Percentiles rank a stretch among this genome's conserved stretches.
Evolutionary conservation across 306 rosid species (phyloP).

Genomic region (Gastrolobium bilobum): DNA sequence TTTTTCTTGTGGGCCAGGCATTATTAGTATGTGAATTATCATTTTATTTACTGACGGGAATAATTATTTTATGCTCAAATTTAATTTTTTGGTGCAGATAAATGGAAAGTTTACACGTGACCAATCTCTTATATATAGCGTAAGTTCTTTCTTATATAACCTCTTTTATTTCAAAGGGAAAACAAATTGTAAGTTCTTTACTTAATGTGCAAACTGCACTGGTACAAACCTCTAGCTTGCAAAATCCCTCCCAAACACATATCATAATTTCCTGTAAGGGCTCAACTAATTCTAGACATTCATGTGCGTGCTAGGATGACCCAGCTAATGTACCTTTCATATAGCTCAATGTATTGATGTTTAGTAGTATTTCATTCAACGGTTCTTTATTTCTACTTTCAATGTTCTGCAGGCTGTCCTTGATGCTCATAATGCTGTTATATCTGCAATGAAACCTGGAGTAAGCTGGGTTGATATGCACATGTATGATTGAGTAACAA

Average conservation of each 20-base stretch:
- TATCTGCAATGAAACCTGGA: slow-evolving; percentile 85
- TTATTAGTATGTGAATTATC: not conserved
- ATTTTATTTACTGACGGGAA: slow-evolving; percentile 18
- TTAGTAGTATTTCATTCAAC: slow-evolving; percentile 33
- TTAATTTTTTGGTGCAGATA: slow-evolving; percentile 65
- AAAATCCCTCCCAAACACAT: slow-evolving; percentile 25
- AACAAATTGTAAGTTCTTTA: slow-evolving; percentile 13
- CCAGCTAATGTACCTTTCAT: slow-evolving; percentile 23
- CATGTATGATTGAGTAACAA: slow-evolving; percentile 61
- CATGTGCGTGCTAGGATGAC: slow-evolving; percentile 31
- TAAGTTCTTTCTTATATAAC: slow-evolving; percentile 56
- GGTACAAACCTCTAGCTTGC: slow-evolving; percentile 35
- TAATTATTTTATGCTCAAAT: slow-evolving; percentile 34
- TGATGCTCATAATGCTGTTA: slow-evolving; percentile 87
- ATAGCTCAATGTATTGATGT: not conserved
- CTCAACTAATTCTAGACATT: slow-evolving; percentile 15
- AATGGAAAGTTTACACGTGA: slow-evolving; percentile 87
- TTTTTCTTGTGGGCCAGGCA: not conserved
- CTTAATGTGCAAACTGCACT: slow-evolving; percentile 28
- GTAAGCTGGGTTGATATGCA: slow-evolving; percentile 88
- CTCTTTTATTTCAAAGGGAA: slow-evolving; percentile 17
- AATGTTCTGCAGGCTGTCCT: slow-evolving; percentile 84
- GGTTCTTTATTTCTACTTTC: slow-evolving; percentile 19
- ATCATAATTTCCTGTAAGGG: slow-evolving; percentile 8
- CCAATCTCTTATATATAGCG: slow-evolving; percentile 79